Evolutionary conservation across 2,329 filamentous ascomycete genomes (phyloP).

Genomic region (Xylaria sp.): DNA sequence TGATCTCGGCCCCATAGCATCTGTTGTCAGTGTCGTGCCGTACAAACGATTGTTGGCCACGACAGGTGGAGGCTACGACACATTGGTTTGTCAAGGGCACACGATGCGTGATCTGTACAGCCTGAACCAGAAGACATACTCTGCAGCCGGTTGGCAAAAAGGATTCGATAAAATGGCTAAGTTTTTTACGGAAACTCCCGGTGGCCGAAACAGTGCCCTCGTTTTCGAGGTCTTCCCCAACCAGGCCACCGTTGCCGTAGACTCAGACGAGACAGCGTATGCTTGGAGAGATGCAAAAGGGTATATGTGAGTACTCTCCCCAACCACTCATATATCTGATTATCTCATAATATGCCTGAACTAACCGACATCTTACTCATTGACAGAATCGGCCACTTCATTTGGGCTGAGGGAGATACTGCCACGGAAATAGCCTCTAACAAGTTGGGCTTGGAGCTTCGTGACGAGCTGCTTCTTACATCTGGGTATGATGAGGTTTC

Average conservation of each 20-base stretch:
- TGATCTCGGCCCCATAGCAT: conserved; percentile 4
- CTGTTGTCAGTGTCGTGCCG: conserved; percentile 15
- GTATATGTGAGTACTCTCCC: conserved; percentile 34
- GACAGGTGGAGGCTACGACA: not conserved
- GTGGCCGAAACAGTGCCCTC: conserved; percentile 4
- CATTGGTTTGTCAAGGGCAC: not conserved
- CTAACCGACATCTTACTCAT: not conserved
- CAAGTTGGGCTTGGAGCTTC: conserved; percentile 29
- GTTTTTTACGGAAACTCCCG: conserved; percentile 36
- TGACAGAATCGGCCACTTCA: conserved; percentile 1
- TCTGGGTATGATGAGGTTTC: conserved; percentile 1
- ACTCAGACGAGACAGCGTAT: conserved; percentile 41
- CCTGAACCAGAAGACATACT: conserved; percentile 30
- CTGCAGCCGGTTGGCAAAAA: conserved; percentile 19
- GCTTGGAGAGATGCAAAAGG: conserved; percentile 43
- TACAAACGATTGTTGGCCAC: conserved; percentile 16
- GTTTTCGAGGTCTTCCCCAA: conserved; percentile 37
- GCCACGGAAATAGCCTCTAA: not conserved
- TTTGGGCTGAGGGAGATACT: conserved; percentile 23
- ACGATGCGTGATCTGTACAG: conserved; percentile 22
- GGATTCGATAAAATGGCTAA: conserved; percentile 37
- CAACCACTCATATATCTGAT: no score
- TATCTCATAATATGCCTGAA: not conserved
- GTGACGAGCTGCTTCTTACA: conserved; percentile 2
- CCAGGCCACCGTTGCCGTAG: conserved; percentile 32